Base-by-base conservation (phyloP, 306 rosid species). In the Canavalia ensiformis region DNA sequence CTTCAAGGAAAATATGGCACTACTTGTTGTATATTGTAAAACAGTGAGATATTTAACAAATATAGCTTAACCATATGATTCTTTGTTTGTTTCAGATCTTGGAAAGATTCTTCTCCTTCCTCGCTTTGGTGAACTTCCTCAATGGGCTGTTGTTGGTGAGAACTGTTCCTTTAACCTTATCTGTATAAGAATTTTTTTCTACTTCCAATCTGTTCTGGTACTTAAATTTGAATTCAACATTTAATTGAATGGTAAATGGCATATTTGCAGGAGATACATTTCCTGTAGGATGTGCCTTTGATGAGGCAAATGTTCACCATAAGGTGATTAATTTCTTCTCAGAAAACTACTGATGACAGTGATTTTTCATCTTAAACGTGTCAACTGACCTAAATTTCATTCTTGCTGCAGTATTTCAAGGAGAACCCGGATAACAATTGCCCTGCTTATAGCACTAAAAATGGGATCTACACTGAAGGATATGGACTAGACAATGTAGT, bases 121-220 rank as follows among this genome's bases (percentile, higher is more conserved):
- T 5, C 34, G 18, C 3, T 85, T 88, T 81, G 91, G 91, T 7
- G 77, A 5, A 52, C 84, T 88, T 60, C 87, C 91, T 55, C 86
- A 85, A 49, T 88, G 91, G 91, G 87, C 89, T 31, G 91, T 88
- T 46, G 89, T 83, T 41, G 91, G 90, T 81, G 8, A 85, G 86
- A 46, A 81, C 11, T n/a, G 4, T 11, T 63, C 25, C 59, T 39
- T 64, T 62, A 34, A 50, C 5, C 63, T 76, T 12, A 0, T 68
- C 6, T 18, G 5, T 3, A 55, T 44, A 8, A 59, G 1, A 2
- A 30, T 34, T 13, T 33, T 4, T 2, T 1, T 6, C 7, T 47
- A 29, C 39, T 46, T 81, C 7, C 10, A 44, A 4, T 50, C 29
- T 1, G 1, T 9, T 46, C 9, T 68, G 11, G 11, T 2, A 30